These are phyloP conservation scores for Agastache rugosa DNA, from an alignment of 257 asterid genomes.

Conservation along the genomic window DNA sequence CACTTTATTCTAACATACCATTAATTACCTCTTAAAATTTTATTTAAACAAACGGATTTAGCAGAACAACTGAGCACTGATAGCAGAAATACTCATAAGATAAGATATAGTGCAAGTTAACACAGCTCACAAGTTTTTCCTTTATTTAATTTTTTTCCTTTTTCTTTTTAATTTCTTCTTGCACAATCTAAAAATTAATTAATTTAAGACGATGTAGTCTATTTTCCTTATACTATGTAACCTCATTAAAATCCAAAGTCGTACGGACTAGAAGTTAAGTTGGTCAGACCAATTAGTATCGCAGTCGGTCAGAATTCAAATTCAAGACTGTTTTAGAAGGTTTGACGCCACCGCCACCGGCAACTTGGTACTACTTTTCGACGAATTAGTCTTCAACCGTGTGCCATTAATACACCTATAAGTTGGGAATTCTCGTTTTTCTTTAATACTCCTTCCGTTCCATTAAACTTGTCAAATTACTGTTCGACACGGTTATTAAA, in stretches of 20 bases:
- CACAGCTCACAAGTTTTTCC: too few relatives aligned
- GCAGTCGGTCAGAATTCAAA: background rate
- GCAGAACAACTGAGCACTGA: too few relatives aligned
- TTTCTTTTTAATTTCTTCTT: background rate
- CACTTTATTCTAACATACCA: background rate
- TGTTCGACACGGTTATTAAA: too few relatives aligned
- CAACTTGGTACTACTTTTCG: conserved; percentile 34
- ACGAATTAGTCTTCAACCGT: conserved; percentile 5
- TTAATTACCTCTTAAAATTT: too few relatives aligned
- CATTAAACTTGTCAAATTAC: too few relatives aligned
- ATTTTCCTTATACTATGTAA: background rate
- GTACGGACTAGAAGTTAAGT: background rate
- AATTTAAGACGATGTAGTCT: background rate
- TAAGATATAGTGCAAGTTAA: too few relatives aligned
- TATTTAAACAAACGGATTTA: too few relatives aligned
- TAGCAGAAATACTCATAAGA: too few relatives aligned
- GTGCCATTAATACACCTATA: conserved; percentile 23
- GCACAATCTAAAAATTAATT: background rate
- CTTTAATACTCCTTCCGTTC: too few relatives aligned
- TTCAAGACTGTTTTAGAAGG: background rate
- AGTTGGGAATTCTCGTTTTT: background rate
- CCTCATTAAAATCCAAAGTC: background rate
- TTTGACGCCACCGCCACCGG: conserved; percentile 32
- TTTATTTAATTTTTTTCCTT: background rate
- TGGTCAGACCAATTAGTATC: background rate